Evolutionary conservation across 2,329 filamentous ascomycete genomes (phyloP).

Genomic region (Colletotrichum caudatum): DNA sequence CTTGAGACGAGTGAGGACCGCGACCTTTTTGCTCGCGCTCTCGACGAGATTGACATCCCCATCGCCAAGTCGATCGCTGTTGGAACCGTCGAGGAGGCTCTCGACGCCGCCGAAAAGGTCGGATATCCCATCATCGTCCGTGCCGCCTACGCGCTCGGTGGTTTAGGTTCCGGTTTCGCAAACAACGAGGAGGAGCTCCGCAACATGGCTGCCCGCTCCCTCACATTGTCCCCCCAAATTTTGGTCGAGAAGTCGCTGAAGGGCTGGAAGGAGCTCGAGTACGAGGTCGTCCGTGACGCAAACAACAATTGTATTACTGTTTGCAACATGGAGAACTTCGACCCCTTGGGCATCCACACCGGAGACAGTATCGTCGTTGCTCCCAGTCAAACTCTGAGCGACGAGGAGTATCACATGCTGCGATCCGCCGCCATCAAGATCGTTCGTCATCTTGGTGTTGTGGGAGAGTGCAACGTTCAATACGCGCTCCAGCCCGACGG

Average conservation of each 20-base stretch:
- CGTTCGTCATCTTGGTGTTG: conserved; percentile 94
- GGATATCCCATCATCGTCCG: conserved; percentile 99
- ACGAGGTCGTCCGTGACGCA: conserved; percentile 96
- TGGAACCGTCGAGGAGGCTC: conserved; percentile 88
- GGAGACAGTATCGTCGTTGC: conserved; percentile 99
- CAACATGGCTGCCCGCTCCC: conserved; percentile 90
- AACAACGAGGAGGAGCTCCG: conserved; percentile 93
- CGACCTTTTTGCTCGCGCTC: conserved; percentile 93
- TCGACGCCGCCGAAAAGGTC: conserved; percentile 86
- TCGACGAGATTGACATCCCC: conserved; percentile 97
- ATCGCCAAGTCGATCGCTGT: conserved; percentile 97
- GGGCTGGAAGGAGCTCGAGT: conserved; percentile 99
- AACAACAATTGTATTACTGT: conserved; percentile 84
- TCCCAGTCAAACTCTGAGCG: conserved; percentile 94
- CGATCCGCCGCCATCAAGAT: conserved; percentile 98
- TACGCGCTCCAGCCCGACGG: conserved; percentile 97
- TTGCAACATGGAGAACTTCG: conserved; percentile 81
- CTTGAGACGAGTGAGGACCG: conserved; percentile 95
- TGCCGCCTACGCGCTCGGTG: conserved; percentile 95
- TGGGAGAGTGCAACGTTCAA: conserved; percentile 90
- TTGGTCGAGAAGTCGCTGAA: conserved; percentile 98
- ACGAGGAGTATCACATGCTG: conserved; percentile 99
- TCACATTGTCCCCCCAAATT: conserved; percentile 95
- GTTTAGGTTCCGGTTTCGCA: conserved; percentile 95
- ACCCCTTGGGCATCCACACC: conserved; percentile 96